phyloP scores from a whole-genome alignment of 352 stramenopile genomes.

The Phytopythium kandeliae region DNA sequence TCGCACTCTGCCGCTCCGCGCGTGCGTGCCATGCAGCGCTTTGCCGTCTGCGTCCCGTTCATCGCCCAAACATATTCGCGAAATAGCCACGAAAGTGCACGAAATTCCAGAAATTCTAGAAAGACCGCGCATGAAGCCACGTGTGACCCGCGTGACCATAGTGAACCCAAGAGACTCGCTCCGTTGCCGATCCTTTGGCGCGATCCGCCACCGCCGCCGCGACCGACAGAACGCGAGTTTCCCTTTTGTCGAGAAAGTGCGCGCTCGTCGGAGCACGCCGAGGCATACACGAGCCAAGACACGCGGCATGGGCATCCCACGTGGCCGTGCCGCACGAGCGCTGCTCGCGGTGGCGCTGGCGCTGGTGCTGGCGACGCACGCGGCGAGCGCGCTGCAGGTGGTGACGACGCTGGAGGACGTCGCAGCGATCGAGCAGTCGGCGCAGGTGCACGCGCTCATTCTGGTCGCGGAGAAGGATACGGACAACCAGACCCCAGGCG shows the following conservation, averaged over 20 bases:
- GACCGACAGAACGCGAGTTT: background rate
- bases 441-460: slow-evolving; percentile 27
- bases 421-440: slow-evolving; percentile 21
- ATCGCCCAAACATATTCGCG: no score
- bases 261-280: background rate
- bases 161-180: background rate
- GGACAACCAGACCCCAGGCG: background rate
- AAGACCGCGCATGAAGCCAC: slow-evolving; percentile 1
- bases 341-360: slow-evolving; percentile 2
- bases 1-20: no score
- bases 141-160: background rate
- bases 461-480: slow-evolving; percentile 16
- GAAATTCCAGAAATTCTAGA: background rate
- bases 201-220: background rate
- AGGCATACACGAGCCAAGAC: background rate
- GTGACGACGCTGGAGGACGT: slow-evolving; percentile 20
- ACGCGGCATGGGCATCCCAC: background rate
- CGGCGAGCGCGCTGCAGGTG: slow-evolving; percentile 12
- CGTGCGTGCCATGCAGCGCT: no score
- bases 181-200: background rate
- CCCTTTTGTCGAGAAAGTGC: background rate
- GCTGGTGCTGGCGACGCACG: slow-evolving; percentile 7
- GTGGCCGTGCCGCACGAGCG: background rate
- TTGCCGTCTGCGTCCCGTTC: no score
- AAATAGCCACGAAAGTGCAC: background rate